Evolutionary conservation across 305 asterid genomes (phyloP).

Genomic region (Solanum hybrid): DNA sequence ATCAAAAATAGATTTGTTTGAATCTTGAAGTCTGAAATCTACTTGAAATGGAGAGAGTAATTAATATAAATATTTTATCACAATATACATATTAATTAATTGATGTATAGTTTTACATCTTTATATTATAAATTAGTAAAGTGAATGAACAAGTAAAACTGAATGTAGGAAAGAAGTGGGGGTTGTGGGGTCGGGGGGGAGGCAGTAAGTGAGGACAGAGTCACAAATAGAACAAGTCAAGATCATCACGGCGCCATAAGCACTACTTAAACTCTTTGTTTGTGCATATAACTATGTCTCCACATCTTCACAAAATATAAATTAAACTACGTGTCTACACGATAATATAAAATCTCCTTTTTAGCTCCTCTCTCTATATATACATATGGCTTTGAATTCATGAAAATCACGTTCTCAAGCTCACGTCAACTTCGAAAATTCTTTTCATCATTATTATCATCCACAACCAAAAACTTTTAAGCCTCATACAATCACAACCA

Average conservation of each 20-base stretch:
- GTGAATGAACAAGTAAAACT: neutral
- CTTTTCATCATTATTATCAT: neutral
- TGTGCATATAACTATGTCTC: neutral
- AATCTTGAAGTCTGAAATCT: too few relatives aligned
- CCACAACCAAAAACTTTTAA: neutral
- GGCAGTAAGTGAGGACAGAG: neutral
- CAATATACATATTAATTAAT: neutral
- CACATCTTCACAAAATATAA: neutral
- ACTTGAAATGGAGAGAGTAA: rapidly evolving
- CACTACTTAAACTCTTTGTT: neutral
- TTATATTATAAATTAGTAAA: neutral
- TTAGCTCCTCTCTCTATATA: neutral
- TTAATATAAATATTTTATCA: neutral
- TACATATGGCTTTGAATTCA: neutral
- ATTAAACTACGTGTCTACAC: neutral
- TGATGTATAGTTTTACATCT: neutral
- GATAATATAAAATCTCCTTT: neutral
- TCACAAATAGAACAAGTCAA: neutral
- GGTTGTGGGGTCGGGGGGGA: neutral
- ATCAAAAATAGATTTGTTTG: too few relatives aligned
- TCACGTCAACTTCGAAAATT: neutral
- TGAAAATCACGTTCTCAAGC: constrained; percentile 18
- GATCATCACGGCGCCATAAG: constrained; percentile 2
- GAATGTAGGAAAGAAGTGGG: neutral
- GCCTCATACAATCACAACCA: neutral